phyloP scores from a whole-genome alignment of 176 grass and related monocot genomes.

The barley (Hordeum vulgare) region MorexV3_pseudomolecules_assembly NC_058521.1:154892740-154893239 shows the following conservation, averaged over 20 bases:
- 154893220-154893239: constrained; percentile 12
- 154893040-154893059: constrained; percentile 65
- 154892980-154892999: constrained; percentile 83
- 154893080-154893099: neutral
- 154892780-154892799: constrained; percentile 89
- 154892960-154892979: constrained; percentile 71
- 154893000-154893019: constrained; percentile 91
- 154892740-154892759: constrained; percentile 87
- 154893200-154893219: constrained; percentile 15
- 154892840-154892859: constrained; percentile 90
- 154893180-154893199: constrained; percentile 42
- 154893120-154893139: constrained; percentile 58
- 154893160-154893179: constrained; percentile 49
- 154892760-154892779: constrained; percentile 87
- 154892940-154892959: neutral
- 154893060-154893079: neutral
- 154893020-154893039: constrained; percentile 90
- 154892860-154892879: neutral
- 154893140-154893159: constrained; percentile 74
- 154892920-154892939: neutral
- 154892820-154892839: constrained; percentile 98
- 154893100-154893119: neutral
- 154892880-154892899: neutral
- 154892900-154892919: neutral
- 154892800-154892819: constrained; percentile 92